A percentile compares a stretch with the other conserved stretches of the same genome.
Conservation (phyloP, 441 rosid species). For the Adansonia madagascariensis region DNA sequence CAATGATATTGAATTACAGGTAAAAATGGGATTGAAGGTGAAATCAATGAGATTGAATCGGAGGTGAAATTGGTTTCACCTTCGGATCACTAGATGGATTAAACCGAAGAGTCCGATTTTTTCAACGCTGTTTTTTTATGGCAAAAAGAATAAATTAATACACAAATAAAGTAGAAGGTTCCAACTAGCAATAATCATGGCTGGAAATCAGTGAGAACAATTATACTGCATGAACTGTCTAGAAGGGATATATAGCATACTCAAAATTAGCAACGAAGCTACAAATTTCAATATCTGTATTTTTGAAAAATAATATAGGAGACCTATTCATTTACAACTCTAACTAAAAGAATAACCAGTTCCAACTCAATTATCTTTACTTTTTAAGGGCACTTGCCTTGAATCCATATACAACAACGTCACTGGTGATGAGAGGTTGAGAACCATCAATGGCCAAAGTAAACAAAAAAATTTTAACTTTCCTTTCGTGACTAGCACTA, state of each 20-base stretch:
- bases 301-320: neutral
- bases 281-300: slow-evolving; percentile 17
- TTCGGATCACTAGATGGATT: no score
- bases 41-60: no score
- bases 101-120: no score
- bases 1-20: no score
- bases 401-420: slow-evolving; percentile 31
- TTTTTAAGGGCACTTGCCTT: slow-evolving; percentile 9
- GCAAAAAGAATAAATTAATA: neutral
- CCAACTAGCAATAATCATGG: neutral
- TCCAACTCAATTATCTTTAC: slow-evolving; percentile 13
- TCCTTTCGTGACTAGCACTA: neutral
- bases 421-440: neutral
- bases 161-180: neutral
- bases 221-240: neutral
- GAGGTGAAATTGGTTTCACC: no score
- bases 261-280: slow-evolving; percentile 8
- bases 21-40: no score
- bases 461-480: neutral
- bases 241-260: neutral
- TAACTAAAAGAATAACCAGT: slow-evolving; percentile 20
- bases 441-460: slow-evolving; percentile 13
- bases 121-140: no score
- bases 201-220: slow-evolving; percentile 6
- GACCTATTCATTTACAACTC: slow-evolving; percentile 36